A percentile compares a stretch with the other conserved stretches of the same genome.
phyloP scores from a whole-genome alignment of 116 monocot species.

The Dioscorea cayenensis region DNA sequence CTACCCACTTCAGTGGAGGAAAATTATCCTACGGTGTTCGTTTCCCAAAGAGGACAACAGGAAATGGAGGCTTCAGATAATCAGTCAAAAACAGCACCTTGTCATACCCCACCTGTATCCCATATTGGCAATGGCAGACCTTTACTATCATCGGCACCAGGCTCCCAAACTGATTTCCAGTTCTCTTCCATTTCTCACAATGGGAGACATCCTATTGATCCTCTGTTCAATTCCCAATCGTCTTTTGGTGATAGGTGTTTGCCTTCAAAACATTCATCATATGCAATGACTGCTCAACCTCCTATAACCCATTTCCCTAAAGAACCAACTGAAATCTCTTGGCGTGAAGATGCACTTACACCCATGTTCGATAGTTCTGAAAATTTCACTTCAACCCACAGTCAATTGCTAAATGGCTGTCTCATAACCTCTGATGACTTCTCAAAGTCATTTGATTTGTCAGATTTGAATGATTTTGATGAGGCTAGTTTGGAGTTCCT shows the following conservation, averaged over 20 bases:
- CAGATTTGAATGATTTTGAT: conserved; percentile 34
- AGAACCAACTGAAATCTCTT: conserved; percentile 30
- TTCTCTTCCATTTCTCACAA: conserved; percentile 26
- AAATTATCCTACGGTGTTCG: conserved; percentile 32
- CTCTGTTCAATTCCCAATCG: conserved; percentile 35
- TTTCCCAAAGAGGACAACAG: conserved; percentile 42
- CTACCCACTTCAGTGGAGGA: conserved; percentile 30
- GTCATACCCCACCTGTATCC: conserved; percentile 29
- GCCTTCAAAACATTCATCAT: conserved; percentile 12
- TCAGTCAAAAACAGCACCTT: conserved; percentile 9
- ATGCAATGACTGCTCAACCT: conserved; percentile 37
- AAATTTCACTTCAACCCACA: conserved; percentile 20
- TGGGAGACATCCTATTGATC: conserved; percentile 12
- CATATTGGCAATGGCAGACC: conserved; percentile 36
- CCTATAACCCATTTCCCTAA: conserved; percentile 21
- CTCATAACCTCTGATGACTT: conserved; percentile 49
- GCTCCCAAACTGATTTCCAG: conserved; percentile 42
- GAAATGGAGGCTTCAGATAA: conserved; percentile 38
- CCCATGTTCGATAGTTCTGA: conserved; percentile 23
- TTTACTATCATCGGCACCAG: conserved; percentile 46
- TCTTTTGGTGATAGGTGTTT: conserved; percentile 17
- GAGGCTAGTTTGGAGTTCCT: conserved; percentile 70
- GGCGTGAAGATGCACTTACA: conserved; percentile 43
- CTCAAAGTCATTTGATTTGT: conserved; percentile 28
- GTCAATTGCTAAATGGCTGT: conserved; percentile 29